Conservation (phyloP, 148 eudicot genomes). For the Chenopodium suecicum region DNA sequence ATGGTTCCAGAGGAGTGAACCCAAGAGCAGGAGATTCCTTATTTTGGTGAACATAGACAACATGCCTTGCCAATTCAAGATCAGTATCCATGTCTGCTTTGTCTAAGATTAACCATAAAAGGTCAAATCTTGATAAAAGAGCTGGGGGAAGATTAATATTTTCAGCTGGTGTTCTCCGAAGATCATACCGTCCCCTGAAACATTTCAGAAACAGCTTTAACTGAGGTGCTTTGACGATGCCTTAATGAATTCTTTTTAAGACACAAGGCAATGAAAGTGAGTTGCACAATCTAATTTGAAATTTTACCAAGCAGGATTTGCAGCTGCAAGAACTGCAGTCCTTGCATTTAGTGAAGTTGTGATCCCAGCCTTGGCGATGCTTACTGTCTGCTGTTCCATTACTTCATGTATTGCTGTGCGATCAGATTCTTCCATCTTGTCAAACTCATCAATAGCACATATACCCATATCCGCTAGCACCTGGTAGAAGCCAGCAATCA, state of each 20-base stretch:
- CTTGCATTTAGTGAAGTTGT: slow-evolving; percentile 97
- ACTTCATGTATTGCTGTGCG: slow-evolving; percentile 99
- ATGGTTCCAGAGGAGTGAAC: slow-evolving; percentile 88
- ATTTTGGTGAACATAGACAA: slow-evolving; percentile 92
- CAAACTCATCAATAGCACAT: slow-evolving; percentile 98
- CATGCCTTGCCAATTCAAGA: slow-evolving; percentile 98
- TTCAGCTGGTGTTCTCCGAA: slow-evolving; percentile 98
- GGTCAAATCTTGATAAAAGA: slow-evolving; percentile 96
- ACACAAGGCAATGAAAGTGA: not conserved
- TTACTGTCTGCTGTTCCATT: slow-evolving; percentile 99
- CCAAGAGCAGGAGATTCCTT: slow-evolving; percentile 97
- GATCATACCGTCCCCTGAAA: slow-evolving; percentile 97
- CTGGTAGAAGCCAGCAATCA: slow-evolving; percentile 31
- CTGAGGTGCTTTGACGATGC: not conserved
- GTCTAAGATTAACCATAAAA: slow-evolving; percentile 94
- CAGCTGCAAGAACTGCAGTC: slow-evolving; percentile 99
- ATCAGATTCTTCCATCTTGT: slow-evolving; percentile 99
- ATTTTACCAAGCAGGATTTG: slow-evolving; percentile 94
- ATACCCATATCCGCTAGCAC: slow-evolving; percentile 99
- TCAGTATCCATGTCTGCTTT: slow-evolving; percentile 98
- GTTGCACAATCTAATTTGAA: not conserved
- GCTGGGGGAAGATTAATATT: slow-evolving; percentile 99
- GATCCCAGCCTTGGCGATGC: slow-evolving; percentile 99
- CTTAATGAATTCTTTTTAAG: not conserved
- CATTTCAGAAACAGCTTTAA: slow-evolving; percentile 10